These are phyloP conservation scores for Ogataea sp. DNA, from an alignment of 805 yeast species.

Conservation along the genomic window DNA sequence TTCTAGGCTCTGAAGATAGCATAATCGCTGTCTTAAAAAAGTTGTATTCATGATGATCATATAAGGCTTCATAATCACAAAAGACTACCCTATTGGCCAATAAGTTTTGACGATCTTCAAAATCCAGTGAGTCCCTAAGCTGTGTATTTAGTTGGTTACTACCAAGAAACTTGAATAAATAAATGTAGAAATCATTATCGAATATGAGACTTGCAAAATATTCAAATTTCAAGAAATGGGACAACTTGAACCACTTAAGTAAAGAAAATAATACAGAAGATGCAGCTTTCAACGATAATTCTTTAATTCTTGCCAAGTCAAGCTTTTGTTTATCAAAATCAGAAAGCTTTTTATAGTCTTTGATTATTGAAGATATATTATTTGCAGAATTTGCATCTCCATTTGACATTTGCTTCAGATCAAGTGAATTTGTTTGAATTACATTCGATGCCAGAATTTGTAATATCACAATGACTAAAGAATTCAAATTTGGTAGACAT, in stretches of 20 bases:
- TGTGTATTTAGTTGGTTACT: constrained; percentile 21
- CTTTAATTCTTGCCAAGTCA: constrained; percentile 55
- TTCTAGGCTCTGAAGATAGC: constrained; percentile 5
- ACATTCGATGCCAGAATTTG: constrained; percentile 53
- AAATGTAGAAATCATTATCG: constrained; percentile 54
- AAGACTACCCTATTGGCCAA: constrained; percentile 21
- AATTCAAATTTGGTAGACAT: constrained; percentile 47
- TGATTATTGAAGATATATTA: constrained; percentile 26
- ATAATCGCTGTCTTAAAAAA: constrained; percentile 15
- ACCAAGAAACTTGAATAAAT: constrained; percentile 25
- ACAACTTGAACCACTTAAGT: constrained; percentile 69
- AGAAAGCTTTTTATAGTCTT: constrained; percentile 1
- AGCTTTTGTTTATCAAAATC: constrained; percentile 30
- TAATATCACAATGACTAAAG: constrained; percentile 55
- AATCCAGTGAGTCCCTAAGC: constrained; percentile 16
- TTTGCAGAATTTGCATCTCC: constrained; percentile 17
- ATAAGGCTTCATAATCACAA: constrained; percentile 23
- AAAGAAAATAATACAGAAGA: constrained; percentile 45
- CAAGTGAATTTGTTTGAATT: constrained; percentile 9
- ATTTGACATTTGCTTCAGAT: constrained; percentile 11
- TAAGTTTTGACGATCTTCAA: constrained; percentile 17
- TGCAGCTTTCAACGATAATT: constrained; percentile 50
- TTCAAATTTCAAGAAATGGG: constrained; percentile 74
- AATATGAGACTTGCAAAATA: constrained; percentile 62
- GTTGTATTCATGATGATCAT: constrained; percentile 17